Evolutionary conservation across 2,329 filamentous ascomycete genomes (phyloP).

Genomic region (Thermoascus crustaceus): DNA sequence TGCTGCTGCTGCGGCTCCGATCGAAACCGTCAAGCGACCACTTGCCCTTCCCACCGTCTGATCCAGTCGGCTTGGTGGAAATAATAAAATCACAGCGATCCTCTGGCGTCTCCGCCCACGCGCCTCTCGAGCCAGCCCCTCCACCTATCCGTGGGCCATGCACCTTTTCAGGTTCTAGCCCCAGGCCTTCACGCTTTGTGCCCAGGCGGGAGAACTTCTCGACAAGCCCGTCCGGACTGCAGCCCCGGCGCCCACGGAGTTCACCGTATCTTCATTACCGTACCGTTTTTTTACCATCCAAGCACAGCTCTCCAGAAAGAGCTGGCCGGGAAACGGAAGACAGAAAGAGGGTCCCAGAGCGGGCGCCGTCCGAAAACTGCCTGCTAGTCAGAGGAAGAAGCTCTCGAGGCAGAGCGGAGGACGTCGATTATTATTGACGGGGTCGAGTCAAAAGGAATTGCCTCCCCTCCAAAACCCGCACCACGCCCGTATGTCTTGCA

Average conservation of each 20-base stretch:
- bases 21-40: background rate
- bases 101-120: background rate
- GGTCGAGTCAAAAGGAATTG: constrained; percentile 3
- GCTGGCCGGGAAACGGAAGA: background rate
- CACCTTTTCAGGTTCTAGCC: no score
- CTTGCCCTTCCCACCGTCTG: no score
- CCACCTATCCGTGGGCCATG: background rate
- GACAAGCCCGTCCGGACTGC: no score
- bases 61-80: constrained; percentile 1
- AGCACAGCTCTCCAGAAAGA: no score
- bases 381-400: background rate
- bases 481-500: constrained; percentile 3
- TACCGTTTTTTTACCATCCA: constrained; percentile 1
- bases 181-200: no score
- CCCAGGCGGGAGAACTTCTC: no score
- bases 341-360: background rate
- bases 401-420: background rate
- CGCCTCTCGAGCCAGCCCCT: background rate
- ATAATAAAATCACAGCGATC: constrained; percentile 1
- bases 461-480: background rate
- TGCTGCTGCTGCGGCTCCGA: background rate
- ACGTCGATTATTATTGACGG: background rate
- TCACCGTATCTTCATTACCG: background rate
- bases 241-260: no score
- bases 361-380: background rate